Percentiles rank a stretch among this genome's conserved stretches.
phyloP scores from a whole-genome alignment of 2,329 filamentous ascomycete species.

The Parascedosporium putredinis region DNA sequence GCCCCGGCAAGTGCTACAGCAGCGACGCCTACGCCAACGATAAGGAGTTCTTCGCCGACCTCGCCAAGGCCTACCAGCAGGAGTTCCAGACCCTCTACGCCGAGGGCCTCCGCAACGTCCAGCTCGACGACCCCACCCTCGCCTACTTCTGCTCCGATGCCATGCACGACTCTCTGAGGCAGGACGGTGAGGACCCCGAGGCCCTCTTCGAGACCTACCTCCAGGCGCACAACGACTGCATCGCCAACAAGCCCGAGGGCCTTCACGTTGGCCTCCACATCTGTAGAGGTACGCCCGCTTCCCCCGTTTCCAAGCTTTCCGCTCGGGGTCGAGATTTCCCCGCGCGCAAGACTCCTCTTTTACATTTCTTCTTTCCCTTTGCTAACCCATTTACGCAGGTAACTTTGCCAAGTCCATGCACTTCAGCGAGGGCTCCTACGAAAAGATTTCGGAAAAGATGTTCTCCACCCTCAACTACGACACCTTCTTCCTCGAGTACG shows the following conservation, averaged over 20 bases:
- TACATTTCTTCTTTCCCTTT: background rate
- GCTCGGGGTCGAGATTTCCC: too few species aligned
- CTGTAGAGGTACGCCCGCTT: constrained; percentile 19
- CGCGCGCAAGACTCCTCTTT: too few species aligned
- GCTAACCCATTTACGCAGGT: constrained; percentile 28
- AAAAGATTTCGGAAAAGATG: constrained; percentile 49
- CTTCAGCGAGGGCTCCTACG: constrained; percentile 55
- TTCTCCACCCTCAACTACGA: constrained; percentile 49
- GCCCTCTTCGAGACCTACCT: constrained; percentile 61
- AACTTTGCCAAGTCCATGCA: constrained; percentile 55
- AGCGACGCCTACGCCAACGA: constrained; percentile 40
- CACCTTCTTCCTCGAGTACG: constrained; percentile 53
- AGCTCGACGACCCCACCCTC: constrained; percentile 54
- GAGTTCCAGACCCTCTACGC: constrained; percentile 45
- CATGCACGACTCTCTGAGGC: constrained; percentile 48
- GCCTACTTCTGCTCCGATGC: constrained; percentile 59
- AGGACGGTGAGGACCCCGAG: constrained; percentile 47
- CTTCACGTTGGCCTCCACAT: constrained; percentile 65
- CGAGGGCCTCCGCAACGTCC: constrained; percentile 44
- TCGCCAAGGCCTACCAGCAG: constrained; percentile 43
- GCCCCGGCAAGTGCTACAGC: constrained; percentile 41
- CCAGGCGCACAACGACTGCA: constrained; percentile 62
- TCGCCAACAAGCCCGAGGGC: constrained; percentile 49
- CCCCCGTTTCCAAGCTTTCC: constrained; percentile 12
- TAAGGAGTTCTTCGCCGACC: constrained; percentile 45